Conservation (phyloP, 1,139 yeast species). For the Blastobotrys illinoisensis region DNA sequence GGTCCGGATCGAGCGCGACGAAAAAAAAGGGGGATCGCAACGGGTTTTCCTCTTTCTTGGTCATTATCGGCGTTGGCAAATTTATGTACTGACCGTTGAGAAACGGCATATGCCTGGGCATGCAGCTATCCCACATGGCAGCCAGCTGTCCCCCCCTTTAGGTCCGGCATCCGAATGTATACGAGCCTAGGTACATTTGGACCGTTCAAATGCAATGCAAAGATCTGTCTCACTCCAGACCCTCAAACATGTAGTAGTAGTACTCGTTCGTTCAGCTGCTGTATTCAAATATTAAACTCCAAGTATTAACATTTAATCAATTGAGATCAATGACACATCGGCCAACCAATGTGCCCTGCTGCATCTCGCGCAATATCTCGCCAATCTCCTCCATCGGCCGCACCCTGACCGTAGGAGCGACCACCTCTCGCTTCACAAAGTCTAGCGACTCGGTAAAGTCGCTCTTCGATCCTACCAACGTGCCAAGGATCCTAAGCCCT, state of each 20-base stretch:
- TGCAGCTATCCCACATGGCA: neutral
- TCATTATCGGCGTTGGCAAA: too few species aligned
- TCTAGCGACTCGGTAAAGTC: conserved; percentile 68
- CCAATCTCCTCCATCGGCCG: conserved; percentile 56
- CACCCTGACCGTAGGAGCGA: conserved; percentile 56
- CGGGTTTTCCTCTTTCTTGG: neutral
- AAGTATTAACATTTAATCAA: too few species aligned
- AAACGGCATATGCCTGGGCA: neutral
- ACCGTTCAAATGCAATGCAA: neutral
- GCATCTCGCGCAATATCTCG: conserved; percentile 54
- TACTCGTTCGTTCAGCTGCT: too few species aligned
- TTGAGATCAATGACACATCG: conserved; percentile 52
- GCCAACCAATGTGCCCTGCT: conserved; percentile 59
- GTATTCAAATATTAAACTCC: too few species aligned
- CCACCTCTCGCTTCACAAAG: conserved; percentile 58
- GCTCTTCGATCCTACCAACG: conserved; percentile 68
- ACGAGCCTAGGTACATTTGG: neutral
- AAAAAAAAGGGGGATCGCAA: neutral
- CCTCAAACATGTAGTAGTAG: too few species aligned
- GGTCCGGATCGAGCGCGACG: neutral
- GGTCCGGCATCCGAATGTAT: neutral
- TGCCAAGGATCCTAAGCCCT: conserved; percentile 54
- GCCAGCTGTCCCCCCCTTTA: neutral
- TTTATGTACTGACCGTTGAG: neutral
- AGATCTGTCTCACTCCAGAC: too few species aligned